A percentile compares a stretch with the other conserved stretches of the same genome.
Conservation (phyloP, 352 stramenopile species). For the Pythium apleroticum region DNA sequence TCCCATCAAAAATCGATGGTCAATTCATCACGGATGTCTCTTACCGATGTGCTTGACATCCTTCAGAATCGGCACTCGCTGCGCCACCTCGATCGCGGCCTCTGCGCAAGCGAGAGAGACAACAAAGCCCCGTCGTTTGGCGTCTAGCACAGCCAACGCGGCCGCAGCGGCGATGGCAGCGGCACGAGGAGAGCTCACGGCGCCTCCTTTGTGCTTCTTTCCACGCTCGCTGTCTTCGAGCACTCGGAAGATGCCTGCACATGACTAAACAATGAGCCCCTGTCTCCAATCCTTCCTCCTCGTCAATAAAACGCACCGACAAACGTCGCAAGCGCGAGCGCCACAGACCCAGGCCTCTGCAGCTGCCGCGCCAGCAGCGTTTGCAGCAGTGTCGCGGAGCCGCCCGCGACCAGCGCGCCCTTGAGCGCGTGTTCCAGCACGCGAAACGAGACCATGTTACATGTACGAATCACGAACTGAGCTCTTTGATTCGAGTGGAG, state of each 20-base stretch:
- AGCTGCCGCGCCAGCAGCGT: constrained; percentile 42
- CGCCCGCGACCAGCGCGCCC: constrained; percentile 36
- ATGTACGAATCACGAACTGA: not conserved
- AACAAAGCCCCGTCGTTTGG: constrained; percentile 43
- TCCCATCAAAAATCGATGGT: too few relatives aligned
- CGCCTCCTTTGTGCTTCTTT: not conserved
- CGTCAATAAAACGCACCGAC: constrained; percentile 31
- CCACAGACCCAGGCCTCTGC: constrained; percentile 42
- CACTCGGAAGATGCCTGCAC: constrained; percentile 41
- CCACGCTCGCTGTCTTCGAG: constrained; percentile 36
- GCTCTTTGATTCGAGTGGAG: not conserved
- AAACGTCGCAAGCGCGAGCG: constrained; percentile 52
- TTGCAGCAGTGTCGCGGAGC: constrained; percentile 37
- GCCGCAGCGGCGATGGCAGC: constrained; percentile 36
- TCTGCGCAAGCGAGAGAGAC: constrained; percentile 56
- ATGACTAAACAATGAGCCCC: not conserved
- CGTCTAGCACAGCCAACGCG: constrained; percentile 46
- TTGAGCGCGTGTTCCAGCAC: constrained; percentile 40
- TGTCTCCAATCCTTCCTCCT: not conserved
- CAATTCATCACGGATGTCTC: not conserved
- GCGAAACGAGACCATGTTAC: constrained; percentile 27
- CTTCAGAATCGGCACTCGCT: constrained; percentile 32
- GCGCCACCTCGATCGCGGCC: constrained; percentile 37
- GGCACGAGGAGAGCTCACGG: constrained; percentile 32
- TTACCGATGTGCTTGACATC: constrained; percentile 52